Evolutionary conservation across 2,329 filamentous ascomycete species (phyloP), one percentile per base, ranked within the genome.

Genomic region (Colletotrichum lindemuthianum): DNA sequence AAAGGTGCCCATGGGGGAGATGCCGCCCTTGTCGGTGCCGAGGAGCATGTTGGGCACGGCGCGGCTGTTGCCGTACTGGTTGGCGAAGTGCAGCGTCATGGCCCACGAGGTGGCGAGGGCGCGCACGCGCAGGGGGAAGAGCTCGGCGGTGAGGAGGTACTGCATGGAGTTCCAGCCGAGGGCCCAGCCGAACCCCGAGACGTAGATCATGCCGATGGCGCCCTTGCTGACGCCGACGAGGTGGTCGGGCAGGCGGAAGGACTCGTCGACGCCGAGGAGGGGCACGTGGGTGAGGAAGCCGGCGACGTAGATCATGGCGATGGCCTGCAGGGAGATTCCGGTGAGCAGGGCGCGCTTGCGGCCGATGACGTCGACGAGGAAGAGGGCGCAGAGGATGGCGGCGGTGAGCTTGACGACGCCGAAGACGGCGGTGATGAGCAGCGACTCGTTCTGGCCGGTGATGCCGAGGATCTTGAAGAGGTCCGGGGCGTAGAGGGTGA

Each of bases 81-180:
- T 92, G 65, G 85, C 88, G 72, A 93, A 93, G 76, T 94, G 91
- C 64, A 93, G 84, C 0, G 88, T 91, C 91, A 93, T 93, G 50
- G 89, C 87, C 72, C 91, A 82, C 0, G 87, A 90, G 0, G 89
- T 90, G 16, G 88, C 87, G 9, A 93, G 77, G 4, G 90, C 90
- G 59, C 91, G 86, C 53, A 94, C 88, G 4, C 90, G 85, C 9
- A 93, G 82, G 1, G 91, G 90, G 79, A 92, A 94, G 66, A 94
- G 83, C 73, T 94, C 91, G 1, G 90, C 89, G 12, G 90, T 92
- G 60, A 94, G 84, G 4, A 94, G 83, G 73, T 93, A 94, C 76
- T 93, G 91, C 82, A 92, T 90, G 1, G 83, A 86, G 78, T 92
- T 92, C 90, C 88, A 93, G 40, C 86, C 89, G 3, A 90, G 78